phyloP scores from a whole-genome alignment of 148 eudicot genomes.

The Camellia sinensis region DNA sequence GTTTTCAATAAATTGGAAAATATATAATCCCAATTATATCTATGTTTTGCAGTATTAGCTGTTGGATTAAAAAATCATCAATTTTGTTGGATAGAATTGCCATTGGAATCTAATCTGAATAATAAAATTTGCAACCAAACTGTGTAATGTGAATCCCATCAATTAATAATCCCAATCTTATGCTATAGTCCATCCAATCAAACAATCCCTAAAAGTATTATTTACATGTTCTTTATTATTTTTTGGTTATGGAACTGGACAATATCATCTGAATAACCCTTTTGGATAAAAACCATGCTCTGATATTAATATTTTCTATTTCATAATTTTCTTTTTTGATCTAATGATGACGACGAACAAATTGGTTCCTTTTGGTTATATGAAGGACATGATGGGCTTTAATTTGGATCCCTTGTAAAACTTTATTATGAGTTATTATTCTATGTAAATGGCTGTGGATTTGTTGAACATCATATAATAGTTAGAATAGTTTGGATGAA shows the following conservation, averaged over 20 bases:
- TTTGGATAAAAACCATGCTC: neutral
- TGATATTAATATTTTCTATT: neutral
- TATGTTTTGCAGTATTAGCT: no score
- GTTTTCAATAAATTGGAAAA: no score
- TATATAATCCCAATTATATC: no score
- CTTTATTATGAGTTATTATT: neutral
- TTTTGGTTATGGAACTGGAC: neutral
- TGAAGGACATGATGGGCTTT: neutral
- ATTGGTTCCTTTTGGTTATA: neutral
- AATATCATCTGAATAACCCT: neutral
- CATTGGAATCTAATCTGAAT: no score
- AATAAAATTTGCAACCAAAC: no score
- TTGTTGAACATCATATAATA: neutral
- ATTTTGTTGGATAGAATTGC: no score
- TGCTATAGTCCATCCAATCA: no score
- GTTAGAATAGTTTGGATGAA: neutral
- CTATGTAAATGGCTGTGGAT: neutral
- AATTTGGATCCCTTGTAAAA: neutral
- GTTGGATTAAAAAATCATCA: no score
- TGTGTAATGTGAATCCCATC: no score
- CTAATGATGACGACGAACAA: neutral
- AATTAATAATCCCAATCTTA: no score
- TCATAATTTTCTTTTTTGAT: neutral
- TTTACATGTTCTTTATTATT: neutral
- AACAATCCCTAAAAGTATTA: neutral